Evolutionary conservation across 345 rosid species (phyloP).

Genomic region (Lumnitzera littorea): DNA sequence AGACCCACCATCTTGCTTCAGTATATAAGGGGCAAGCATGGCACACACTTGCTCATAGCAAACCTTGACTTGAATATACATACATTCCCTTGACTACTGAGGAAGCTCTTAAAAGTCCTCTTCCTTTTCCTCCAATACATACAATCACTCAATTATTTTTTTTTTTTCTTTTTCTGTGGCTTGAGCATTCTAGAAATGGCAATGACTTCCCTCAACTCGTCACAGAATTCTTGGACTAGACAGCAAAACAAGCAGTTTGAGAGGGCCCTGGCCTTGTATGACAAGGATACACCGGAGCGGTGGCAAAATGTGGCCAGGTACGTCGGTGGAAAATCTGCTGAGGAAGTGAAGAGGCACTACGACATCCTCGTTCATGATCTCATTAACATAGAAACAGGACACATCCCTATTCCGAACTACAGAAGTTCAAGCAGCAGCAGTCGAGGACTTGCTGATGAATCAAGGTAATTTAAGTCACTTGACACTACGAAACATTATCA

Average conservation of each 20-base stretch:
- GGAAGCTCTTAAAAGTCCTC: slow-evolving; percentile 8
- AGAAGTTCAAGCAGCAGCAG: slow-evolving; percentile 23
- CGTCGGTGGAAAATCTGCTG: slow-evolving; percentile 71
- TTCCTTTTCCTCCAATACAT: too few species aligned
- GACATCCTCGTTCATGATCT: slow-evolving; percentile 80
- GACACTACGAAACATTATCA: too few species aligned
- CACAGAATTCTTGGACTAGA: slow-evolving; percentile 47
- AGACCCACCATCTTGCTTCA: slow-evolving; percentile 21
- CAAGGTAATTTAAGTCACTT: slow-evolving; percentile 1
- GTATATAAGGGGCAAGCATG: slow-evolving; percentile 35
- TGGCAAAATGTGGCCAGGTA: slow-evolving; percentile 85
- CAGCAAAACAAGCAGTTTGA: slow-evolving; percentile 80
- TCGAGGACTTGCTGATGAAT: slow-evolving; percentile 25
- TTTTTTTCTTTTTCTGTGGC: too few species aligned
- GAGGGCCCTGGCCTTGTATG: slow-evolving; percentile 71
- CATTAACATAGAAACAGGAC: slow-evolving; percentile 60
- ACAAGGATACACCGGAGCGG: slow-evolving; percentile 85
- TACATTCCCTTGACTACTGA: slow-evolving; percentile 27
- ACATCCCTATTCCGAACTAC: slow-evolving; percentile 64
- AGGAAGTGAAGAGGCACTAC: slow-evolving; percentile 78
- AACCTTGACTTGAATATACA: slow-evolving; percentile 30
- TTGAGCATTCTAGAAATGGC: slow-evolving; percentile 19
- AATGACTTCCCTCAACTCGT: slow-evolving; percentile 44
- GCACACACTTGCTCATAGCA: slow-evolving; percentile 27
- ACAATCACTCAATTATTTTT: too few species aligned